phyloP scores from a whole-genome alignment of 495 filamentous ascomycete species.

The Penicillium cosmopolitanum region DNA sequence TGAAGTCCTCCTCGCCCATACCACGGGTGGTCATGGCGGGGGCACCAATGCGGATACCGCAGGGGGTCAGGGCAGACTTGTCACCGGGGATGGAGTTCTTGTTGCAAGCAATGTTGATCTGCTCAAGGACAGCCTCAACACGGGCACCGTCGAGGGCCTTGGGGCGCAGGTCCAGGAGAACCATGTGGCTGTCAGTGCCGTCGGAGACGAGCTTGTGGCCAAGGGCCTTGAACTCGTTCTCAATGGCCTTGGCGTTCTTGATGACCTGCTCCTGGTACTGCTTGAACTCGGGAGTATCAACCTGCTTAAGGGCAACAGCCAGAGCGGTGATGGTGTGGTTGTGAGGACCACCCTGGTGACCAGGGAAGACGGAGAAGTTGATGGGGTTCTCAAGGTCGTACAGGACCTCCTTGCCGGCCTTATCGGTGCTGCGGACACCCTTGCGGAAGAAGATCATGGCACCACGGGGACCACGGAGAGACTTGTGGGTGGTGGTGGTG shows the following conservation, averaged over 20 bases:
- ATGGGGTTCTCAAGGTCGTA: slow-evolving; percentile 96
- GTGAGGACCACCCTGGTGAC: slow-evolving; percentile 98
- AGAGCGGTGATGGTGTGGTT: slow-evolving; percentile 99
- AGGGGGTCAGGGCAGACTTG: slow-evolving; percentile 94
- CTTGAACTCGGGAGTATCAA: slow-evolving; percentile 90
- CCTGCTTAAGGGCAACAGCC: slow-evolving; percentile 95
- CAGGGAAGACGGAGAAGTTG: slow-evolving; percentile 99
- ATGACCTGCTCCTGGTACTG: slow-evolving; percentile 93
- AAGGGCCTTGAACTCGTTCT: slow-evolving; percentile 66
- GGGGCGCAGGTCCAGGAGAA: slow-evolving; percentile 86
- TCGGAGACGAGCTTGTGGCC: slow-evolving; percentile 93
- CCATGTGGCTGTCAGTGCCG: slow-evolving; percentile 98
- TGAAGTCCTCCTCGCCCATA: slow-evolving; percentile 92
- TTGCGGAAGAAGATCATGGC: slow-evolving; percentile 99
- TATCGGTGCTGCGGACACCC: slow-evolving; percentile 87
- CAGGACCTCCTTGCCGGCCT: slow-evolving; percentile 84
- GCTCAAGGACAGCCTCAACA: slow-evolving; percentile 94
- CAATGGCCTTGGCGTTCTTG: slow-evolving; percentile 88
- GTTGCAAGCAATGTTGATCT: slow-evolving; percentile 98
- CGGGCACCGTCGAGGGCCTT: slow-evolving; percentile 87
- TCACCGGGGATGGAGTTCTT: slow-evolving; percentile 99
- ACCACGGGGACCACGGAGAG: slow-evolving; percentile 94
- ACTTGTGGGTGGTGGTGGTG: slow-evolving; percentile 99
- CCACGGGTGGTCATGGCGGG: slow-evolving; percentile 97
- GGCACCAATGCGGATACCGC: slow-evolving; percentile 92